phyloP scores from a whole-genome alignment of 1,284 basidiomycete genomes.

The Rhodotorula sp. region DNA sequence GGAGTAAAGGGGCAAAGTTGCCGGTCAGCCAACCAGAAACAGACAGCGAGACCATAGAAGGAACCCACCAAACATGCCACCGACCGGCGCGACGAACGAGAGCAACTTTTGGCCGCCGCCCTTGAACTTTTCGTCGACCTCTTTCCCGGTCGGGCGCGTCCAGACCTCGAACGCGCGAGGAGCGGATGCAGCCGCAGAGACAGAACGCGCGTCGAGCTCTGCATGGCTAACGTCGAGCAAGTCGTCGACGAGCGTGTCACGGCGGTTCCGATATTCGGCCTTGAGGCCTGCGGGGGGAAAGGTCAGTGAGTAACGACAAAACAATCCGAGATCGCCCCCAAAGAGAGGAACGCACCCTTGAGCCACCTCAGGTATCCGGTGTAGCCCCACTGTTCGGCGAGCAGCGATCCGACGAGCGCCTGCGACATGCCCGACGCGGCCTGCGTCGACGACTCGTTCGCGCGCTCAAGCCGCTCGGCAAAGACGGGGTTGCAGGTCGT shows the following conservation, averaged over 20 bases:
- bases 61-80: conserved; percentile 43
- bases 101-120: conserved; percentile 29
- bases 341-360: conserved; percentile 51
- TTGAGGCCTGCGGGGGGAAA: conserved; percentile 55
- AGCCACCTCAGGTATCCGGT: conserved; percentile 76
- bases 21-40: background rate
- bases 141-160: background rate
- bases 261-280: conserved; percentile 58
- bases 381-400: conserved; percentile 63
- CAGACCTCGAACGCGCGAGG: background rate
- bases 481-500: conserved; percentile 66
- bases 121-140: background rate
- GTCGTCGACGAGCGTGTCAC: conserved; percentile 63
- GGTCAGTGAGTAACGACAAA: background rate
- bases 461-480: conserved; percentile 70
- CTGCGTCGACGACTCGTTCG: conserved; percentile 69
- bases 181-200: background rate
- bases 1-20: conserved; percentile 45
- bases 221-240: conserved; percentile 46
- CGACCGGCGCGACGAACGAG: conserved; percentile 41
- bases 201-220: conserved; percentile 25
- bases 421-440: conserved; percentile 68
- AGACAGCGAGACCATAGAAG: background rate
- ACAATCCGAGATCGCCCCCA: background rate
- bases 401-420: conserved; percentile 62